These are phyloP conservation scores for Hsuehochloa calcarea DNA, from an alignment of 176 grass and related monocot genomes.

Conservation along the genomic window DNA sequence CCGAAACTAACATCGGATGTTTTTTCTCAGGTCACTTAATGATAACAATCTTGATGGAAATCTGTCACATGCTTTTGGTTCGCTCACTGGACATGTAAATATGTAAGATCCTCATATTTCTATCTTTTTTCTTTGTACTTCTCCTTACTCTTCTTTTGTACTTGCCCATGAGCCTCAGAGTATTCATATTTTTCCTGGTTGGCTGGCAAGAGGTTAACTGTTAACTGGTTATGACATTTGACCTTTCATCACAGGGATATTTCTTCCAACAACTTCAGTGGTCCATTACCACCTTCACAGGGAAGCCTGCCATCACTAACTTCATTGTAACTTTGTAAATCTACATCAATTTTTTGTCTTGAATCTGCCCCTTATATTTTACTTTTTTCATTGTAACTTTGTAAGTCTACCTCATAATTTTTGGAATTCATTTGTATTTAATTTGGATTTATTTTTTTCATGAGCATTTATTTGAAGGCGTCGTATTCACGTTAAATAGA, in stretches of 20 bases:
- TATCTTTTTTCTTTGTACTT: background rate
- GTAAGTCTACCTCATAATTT: too few relatives aligned
- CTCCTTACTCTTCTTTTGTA: background rate
- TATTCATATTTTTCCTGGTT: background rate
- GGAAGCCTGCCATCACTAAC: constrained; percentile 71
- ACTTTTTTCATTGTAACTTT: background rate
- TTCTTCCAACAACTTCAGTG: constrained; percentile 85
- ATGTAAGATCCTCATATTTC: constrained; percentile 46
- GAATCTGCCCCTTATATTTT: constrained; percentile 4
- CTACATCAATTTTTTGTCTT: constrained; percentile 28
- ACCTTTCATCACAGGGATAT: constrained; percentile 63
- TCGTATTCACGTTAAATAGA: too few relatives aligned
- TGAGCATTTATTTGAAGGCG: too few relatives aligned
- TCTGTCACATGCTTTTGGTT: constrained; percentile 76
- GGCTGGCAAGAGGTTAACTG: background rate
- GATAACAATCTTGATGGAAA: constrained; percentile 75
- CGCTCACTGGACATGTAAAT: constrained; percentile 79
- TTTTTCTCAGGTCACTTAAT: constrained; percentile 77
- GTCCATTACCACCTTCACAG: constrained; percentile 73
- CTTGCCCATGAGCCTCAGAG: background rate
- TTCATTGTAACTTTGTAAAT: constrained; percentile 59
- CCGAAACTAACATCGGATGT: background rate
- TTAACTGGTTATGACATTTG: constrained; percentile 13
- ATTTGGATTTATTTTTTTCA: too few relatives aligned
- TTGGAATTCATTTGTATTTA: too few relatives aligned